These are phyloP conservation scores for Phenoliferia sp. DNA, from an alignment of 1,284 basidiomycete genomes.

Conservation along the genomic window DNA sequence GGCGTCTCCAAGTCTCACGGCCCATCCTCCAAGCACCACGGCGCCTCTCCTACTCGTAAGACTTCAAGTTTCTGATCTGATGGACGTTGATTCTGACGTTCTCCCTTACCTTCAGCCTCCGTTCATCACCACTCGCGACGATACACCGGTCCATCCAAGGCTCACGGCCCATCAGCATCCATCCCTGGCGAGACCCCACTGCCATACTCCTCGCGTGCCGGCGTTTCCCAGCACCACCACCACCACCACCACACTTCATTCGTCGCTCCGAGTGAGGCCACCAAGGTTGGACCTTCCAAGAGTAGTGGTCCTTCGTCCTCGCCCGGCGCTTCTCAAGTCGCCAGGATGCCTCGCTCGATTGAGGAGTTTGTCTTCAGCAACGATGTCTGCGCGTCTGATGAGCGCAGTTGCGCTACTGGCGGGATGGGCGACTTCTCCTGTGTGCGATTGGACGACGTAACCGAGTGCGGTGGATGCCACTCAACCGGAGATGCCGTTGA, in stretches of 20 bases:
- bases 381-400: constrained; percentile 28
- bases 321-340: background rate
- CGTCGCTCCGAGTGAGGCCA: constrained; percentile 2
- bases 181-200: background rate
- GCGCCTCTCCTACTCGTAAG: background rate
- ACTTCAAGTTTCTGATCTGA: background rate
- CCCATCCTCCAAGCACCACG: constrained; percentile 1
- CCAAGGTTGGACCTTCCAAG: constrained; percentile 14
- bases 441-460: constrained; percentile 31
- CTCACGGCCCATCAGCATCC: background rate
- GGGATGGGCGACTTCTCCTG: constrained; percentile 24
- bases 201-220: background rate
- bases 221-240: background rate
- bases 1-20: constrained; percentile 5
- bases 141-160: background rate
- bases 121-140: background rate
- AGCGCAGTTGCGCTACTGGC: constrained; percentile 26
- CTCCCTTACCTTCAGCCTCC: background rate
- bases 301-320: background rate
- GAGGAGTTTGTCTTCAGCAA: constrained; percentile 27
- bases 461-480: constrained; percentile 32
- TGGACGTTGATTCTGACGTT: background rate
- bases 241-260: background rate
- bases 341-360: constrained; percentile 1
- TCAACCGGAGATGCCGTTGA: constrained; percentile 16